Base-by-base conservation (phyloP, 306 rosid genomes). In the Cicer yamashitae region DNA sequence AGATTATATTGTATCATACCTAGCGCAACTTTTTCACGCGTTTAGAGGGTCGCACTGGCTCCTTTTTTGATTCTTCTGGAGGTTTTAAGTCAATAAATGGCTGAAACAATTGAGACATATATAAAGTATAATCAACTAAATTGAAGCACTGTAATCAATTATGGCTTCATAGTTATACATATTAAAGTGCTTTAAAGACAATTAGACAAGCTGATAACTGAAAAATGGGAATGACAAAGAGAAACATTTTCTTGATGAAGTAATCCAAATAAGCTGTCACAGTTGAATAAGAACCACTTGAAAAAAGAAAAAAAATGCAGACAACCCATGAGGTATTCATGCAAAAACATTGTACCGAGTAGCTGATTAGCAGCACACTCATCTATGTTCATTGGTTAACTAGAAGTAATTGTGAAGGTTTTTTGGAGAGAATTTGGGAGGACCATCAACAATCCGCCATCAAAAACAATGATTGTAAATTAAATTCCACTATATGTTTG, bases 31-130 rank as follows among this genome's bases (percentile, higher is more conserved):
- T 91, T 78, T 84, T 91, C 37, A 51, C 44, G 63, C 93, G 96
- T 82, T 93, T 93, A 57, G 89, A 82, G 67, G 91, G 87, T 45
- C 96, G 84, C 39, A 75, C 71, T 56, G 85, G 69, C 76, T 93
- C 97, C 83, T 87, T 93, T 88, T 88, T 88, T 37, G 91, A 46
- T 71, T 89, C 91, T 67, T 91, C 93, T 1, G 81, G 89, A 75
- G 82, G 38, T 83, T 82, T 89, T 79, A 91, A 39, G 75, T 91
- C 98, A 57, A 93, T 83, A 66, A 77, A 86, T 68, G 98, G 98
- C 98, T 93, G 97, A 94, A 85, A 84, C 47, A 77, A 77, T 70
- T 61, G 81, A 84, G 14, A 76, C 25, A 74, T 1, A 51, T 34
- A 8, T 37, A 17, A 75, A 41, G 15, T 40, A 63, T 38, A 72